Evolutionary conservation across 805 yeast genomes (phyloP).

Genomic region (Isabelozyma rhagii): DNA sequence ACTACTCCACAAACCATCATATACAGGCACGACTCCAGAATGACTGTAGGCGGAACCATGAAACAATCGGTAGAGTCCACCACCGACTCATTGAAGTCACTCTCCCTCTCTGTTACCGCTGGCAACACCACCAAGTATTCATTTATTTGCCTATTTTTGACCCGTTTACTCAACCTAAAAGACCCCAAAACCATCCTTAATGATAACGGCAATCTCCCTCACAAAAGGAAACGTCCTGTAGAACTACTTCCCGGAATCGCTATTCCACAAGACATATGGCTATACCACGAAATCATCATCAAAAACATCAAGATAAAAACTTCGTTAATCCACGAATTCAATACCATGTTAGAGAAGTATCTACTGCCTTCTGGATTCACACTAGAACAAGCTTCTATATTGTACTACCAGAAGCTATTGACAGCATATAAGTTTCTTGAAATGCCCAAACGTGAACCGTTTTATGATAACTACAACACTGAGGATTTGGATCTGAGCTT

Average conservation of each 20-base stretch:
- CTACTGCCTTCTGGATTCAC: background rate
- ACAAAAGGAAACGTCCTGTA: background rate
- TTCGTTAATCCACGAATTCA: slow-evolving; percentile 29
- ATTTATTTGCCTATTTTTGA: slow-evolving; percentile 21
- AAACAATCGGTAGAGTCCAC: slow-evolving; percentile 1
- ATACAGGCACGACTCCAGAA: background rate
- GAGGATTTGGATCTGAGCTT: slow-evolving; percentile 1
- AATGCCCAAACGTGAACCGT: slow-evolving; percentile 7
- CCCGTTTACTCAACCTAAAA: slow-evolving; percentile 19
- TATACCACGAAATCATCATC: slow-evolving; percentile 25
- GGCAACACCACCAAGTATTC: slow-evolving; percentile 22
- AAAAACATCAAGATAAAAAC: slow-evolving; percentile 30
- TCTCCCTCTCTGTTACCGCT: slow-evolving; percentile 23
- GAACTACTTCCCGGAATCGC: slow-evolving; percentile 32
- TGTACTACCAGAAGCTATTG: slow-evolving; percentile 29
- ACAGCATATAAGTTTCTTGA: slow-evolving; percentile 31
- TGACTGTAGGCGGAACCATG: slow-evolving; percentile 2
- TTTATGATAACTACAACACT: background rate
- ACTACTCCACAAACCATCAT: background rate
- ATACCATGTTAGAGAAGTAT: slow-evolving; percentile 24
- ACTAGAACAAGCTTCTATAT: slow-evolving; percentile 23
- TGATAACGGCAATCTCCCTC: background rate
- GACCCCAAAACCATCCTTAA: slow-evolving; percentile 7
- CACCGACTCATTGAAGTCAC: slow-evolving; percentile 13
- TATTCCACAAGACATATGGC: slow-evolving; percentile 38